Percentiles rank a stretch among this genome's conserved stretches.
Evolutionary conservation across 2,329 filamentous ascomycete species (phyloP).

Genomic region (Cucurbitaria berberidis): DNA sequence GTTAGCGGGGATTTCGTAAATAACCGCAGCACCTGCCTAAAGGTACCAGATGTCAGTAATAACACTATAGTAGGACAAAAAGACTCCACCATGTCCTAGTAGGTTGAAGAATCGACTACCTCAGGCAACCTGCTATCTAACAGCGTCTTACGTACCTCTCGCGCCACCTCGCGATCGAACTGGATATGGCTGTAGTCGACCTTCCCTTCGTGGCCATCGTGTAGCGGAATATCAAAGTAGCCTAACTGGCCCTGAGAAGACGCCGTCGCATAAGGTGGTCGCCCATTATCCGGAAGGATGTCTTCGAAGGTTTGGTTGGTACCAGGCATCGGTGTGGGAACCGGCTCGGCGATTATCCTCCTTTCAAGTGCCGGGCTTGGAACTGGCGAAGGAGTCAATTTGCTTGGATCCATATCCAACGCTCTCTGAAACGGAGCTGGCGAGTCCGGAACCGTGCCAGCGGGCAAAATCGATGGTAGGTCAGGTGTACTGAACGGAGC

Average conservation of each 20-base stretch:
- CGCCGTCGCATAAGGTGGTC: neutral
- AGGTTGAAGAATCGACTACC: no score
- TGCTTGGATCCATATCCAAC: conserved; percentile 23
- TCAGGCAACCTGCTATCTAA: neutral
- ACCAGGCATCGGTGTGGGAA: conserved; percentile 32
- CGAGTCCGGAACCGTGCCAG: conserved; percentile 35
- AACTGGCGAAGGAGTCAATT: conserved; percentile 1
- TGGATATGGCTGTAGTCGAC: neutral
- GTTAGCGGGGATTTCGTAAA: neutral
- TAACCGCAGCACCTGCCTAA: neutral
- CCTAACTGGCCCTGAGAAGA: neutral
- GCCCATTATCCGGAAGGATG: conserved; percentile 12
- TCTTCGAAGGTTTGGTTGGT: conserved; percentile 29
- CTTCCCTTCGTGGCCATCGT: neutral
- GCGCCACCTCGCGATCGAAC: neutral
- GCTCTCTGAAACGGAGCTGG: conserved; percentile 36
- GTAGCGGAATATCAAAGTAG: conserved; percentile 19
- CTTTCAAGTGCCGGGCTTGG: conserved; percentile 1
- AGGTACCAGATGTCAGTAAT: neutral
- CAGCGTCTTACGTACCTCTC: neutral
- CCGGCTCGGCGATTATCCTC: conserved; percentile 2
- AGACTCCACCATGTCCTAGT: neutral
- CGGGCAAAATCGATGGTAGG: conserved; percentile 12
- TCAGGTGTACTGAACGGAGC: neutral
- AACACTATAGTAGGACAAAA: neutral